These are phyloP conservation scores for Coemansia sp. DNA, from an alignment of 192 early-diverging fungal genomes.

Conservation along the genomic window DNA sequence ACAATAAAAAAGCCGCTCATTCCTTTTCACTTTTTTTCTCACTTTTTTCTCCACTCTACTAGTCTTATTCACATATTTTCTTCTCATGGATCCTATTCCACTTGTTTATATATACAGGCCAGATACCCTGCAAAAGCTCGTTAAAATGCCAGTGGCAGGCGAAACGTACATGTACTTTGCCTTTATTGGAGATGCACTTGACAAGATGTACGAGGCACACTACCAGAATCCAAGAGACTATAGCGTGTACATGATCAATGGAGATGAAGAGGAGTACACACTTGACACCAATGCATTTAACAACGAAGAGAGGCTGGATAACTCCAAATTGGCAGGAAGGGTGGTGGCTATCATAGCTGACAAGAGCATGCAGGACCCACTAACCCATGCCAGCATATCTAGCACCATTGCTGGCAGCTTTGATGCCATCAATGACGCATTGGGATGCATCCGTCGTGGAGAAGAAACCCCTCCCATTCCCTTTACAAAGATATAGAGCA, in stretches of 20 bases:
- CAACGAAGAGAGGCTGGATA: not conserved
- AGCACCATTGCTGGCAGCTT: not conserved
- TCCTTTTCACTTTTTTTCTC: too few species aligned
- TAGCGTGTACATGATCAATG: not conserved
- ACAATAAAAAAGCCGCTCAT: too few species aligned
- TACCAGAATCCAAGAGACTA: not conserved
- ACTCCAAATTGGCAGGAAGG: not conserved
- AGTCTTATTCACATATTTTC: too few species aligned
- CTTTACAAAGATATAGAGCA: too few species aligned
- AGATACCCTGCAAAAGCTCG: not conserved
- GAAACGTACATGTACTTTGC: not conserved
- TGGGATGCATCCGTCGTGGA: too few species aligned
- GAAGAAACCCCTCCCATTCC: too few species aligned
- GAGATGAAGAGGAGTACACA: not conserved
- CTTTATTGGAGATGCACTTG: not conserved
- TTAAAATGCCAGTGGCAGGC: not conserved
- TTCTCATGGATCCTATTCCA: not conserved
- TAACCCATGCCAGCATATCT: too few species aligned
- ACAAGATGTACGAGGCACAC: not conserved
- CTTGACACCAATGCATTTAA: not conserved
- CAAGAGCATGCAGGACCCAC: too few species aligned
- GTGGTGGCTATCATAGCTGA: not conserved
- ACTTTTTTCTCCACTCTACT: not conserved
- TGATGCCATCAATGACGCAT: not conserved
- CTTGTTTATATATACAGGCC: not conserved